Evolutionary conservation across 306 rosid genomes (phyloP), one percentile per base, ranked within the genome.

Genomic region (Lathyrus oleraceus): DNA sequence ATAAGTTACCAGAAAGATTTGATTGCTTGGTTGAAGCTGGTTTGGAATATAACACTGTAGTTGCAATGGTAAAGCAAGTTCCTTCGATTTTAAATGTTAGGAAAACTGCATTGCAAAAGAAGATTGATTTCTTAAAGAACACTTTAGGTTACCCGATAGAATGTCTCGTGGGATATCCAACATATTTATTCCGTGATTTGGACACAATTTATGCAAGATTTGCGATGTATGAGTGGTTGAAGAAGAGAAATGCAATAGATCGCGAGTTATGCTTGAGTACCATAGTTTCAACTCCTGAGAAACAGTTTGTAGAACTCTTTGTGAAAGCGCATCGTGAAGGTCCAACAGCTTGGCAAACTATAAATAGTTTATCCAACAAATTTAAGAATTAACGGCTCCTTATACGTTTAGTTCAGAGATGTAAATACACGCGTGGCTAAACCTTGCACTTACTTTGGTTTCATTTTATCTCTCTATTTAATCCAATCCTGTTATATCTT

Each of bases 11-110:
- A 67, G 96, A 92, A 80, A 86, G 98, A 75, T 87, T 92, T 53
- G 90, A 89, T 80, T 87, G 95, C 81, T 76, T 92, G 53, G 95
- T 89, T 19, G 75, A 81, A 52, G 92, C 95, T 69, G 96, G 98
- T 72, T 86, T 92, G 84, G 96, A 92, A 56, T 80, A 65, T 57
- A 81, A 85, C 32, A 75, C 44, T 8, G 95, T 64, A 52, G 40
- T 76, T 15, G 60, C 65, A 54, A 80, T 92, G 63, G 60, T 92
- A 51, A 87, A 75, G 72, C 86, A 70, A 52, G 81, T 79, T 67
- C 98, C 96, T 44, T 65, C 52, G 76, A 74, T 92, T 78, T 88
- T 89, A 47, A 83, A 77, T 82, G 85, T 78, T 78, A 81, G 67
- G 48, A 92, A 76, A 79, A 78, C 40, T 36, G 58, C 81, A 23